Evolutionary conservation across 768 basidiomycete genomes (phyloP).

Genomic region (Daedalea quercina): DNA sequence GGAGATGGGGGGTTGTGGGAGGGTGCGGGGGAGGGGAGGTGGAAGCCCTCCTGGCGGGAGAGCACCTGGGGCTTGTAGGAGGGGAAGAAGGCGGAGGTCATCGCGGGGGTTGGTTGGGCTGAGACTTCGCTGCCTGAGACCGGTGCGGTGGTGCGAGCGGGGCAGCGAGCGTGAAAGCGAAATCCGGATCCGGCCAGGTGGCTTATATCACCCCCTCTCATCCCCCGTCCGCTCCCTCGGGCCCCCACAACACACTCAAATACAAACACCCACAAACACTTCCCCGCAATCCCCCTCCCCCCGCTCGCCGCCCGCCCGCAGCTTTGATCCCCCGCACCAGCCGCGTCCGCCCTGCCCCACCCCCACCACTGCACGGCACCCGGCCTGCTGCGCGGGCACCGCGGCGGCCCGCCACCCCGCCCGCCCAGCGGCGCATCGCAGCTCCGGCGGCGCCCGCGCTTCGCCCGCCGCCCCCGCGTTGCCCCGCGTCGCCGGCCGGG

Average conservation of each 20-base stretch:
- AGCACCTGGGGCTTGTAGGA: slow-evolving; percentile 49
- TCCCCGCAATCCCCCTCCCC: neutral
- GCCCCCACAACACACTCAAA: neutral
- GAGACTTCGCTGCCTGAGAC: neutral
- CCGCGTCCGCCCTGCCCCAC: too few species aligned
- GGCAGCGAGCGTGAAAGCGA: neutral
- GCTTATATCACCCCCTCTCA: neutral
- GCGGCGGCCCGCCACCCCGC: too few species aligned
- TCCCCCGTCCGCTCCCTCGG: neutral
- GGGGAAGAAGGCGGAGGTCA: slow-evolving; percentile 19
- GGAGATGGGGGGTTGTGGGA: slow-evolving; percentile 24
- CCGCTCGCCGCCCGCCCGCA: neutral
- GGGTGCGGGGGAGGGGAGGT: slow-evolving; percentile 43
- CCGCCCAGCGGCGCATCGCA: too few species aligned
- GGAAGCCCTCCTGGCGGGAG: slow-evolving; percentile 67
- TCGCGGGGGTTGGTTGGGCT: slow-evolving; percentile 4
- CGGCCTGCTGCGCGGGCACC: too few species aligned
- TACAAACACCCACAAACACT: neutral
- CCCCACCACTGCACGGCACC: too few species aligned
- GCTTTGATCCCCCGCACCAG: neutral
- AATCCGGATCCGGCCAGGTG: neutral
- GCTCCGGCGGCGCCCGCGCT: neutral
- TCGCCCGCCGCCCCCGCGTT: neutral
- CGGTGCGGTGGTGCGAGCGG: neutral
- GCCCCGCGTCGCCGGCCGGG: neutral